These are phyloP conservation scores for Ophiocordyceps unilateralis DNA, from an alignment of 2,329 filamentous ascomycete species.

Conservation along the genomic window DNA sequence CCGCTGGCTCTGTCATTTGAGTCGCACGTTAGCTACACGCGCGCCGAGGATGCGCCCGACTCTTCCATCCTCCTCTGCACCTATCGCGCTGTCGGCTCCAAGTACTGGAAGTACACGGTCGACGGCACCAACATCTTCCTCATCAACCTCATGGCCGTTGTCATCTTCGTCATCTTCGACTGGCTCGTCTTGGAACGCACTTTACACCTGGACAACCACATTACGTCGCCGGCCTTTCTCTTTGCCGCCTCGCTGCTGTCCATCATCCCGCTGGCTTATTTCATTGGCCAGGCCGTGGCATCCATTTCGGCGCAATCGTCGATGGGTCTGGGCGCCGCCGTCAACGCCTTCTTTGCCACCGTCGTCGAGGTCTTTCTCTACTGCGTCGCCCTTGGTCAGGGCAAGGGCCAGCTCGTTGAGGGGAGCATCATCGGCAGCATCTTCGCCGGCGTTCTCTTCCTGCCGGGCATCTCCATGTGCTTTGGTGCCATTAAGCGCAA, in stretches of 20 bases:
- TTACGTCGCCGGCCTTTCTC: slow-evolving; percentile 73
- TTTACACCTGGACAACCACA: slow-evolving; percentile 50
- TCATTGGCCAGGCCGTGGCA: slow-evolving; percentile 94
- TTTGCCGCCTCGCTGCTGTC: slow-evolving; percentile 75
- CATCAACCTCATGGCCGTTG: slow-evolving; percentile 87
- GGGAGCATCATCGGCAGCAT: slow-evolving; percentile 96
- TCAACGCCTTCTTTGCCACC: slow-evolving; percentile 97
- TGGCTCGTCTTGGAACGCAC: slow-evolving; percentile 61
- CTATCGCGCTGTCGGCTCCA: slow-evolving; percentile 81
- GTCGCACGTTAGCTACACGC: slow-evolving; percentile 60
- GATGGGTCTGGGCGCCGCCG: slow-evolving; percentile 91
- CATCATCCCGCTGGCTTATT: slow-evolving; percentile 93
- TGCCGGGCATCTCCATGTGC: slow-evolving; percentile 94
- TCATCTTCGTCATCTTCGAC: slow-evolving; percentile 89
- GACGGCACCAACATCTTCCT: slow-evolving; percentile 98
- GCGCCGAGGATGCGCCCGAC: slow-evolving; percentile 52
- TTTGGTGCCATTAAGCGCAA: slow-evolving; percentile 96
- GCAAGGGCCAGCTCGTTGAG: slow-evolving; percentile 84
- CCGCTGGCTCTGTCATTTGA: slow-evolving; percentile 88
- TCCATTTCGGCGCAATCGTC: slow-evolving; percentile 97
- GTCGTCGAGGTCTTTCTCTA: slow-evolving; percentile 96
- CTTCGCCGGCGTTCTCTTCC: slow-evolving; percentile 86
- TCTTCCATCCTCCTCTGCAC: slow-evolving; percentile 88
- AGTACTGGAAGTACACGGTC: slow-evolving; percentile 99
- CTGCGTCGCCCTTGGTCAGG: slow-evolving; percentile 81